Evolutionary conservation across 345 rosid genomes (phyloP).

Genomic region (Gossypium ekmanianum): DNA sequence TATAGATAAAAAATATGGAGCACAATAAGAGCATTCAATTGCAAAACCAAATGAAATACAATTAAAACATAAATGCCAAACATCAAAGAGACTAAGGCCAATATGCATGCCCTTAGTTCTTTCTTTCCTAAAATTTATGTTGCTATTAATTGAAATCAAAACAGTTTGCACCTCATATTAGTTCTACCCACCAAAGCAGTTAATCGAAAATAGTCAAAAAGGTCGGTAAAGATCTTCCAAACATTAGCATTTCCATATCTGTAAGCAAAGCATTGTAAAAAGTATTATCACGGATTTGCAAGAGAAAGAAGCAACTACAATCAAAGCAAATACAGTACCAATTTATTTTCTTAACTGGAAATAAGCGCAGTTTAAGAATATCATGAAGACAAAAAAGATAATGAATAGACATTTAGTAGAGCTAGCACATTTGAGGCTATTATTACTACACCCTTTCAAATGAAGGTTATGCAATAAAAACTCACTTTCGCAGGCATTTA

Average conservation of each 20-base stretch:
- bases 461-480: not conserved
- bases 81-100: not conserved
- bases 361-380: not conserved
- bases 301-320: not conserved
- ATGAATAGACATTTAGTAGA: not conserved
- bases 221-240: constrained; percentile 1
- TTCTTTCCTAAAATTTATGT: not conserved
- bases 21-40: not conserved
- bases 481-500: constrained; percentile 2
- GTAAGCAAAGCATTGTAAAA: not conserved
- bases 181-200: constrained; percentile 2
- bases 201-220: not conserved
- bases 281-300: not conserved
- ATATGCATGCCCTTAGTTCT: not conserved
- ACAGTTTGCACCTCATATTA: not conserved
- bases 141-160: not conserved
- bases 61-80: constrained; percentile 3
- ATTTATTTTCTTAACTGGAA: not conserved
- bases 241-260: constrained; percentile 5
- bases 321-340: not conserved
- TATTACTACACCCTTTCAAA: not conserved
- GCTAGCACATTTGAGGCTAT: not conserved
- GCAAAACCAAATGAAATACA: not conserved
- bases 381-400: not conserved
- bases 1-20: not conserved